Evolutionary conservation across 23 red algal genomes (phyloP).

Genomic region (Pyropia yezoensis): DNA sequence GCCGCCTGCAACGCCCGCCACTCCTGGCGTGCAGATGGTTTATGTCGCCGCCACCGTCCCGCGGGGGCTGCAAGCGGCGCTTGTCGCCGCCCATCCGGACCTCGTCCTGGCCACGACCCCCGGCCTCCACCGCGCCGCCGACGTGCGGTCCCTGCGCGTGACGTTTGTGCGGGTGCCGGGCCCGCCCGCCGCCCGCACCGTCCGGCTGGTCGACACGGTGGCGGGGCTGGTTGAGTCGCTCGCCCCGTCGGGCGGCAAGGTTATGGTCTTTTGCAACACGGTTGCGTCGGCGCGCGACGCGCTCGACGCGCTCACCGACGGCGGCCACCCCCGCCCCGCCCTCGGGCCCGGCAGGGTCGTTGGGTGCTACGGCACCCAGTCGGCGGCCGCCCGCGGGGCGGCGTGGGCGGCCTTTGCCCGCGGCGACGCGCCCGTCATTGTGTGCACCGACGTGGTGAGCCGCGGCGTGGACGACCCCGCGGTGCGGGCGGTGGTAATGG

Average conservation of each 20-base stretch:
- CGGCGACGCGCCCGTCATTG: slow-evolving; percentile 23
- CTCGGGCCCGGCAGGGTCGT: too few species aligned
- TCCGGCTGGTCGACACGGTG: slow-evolving; percentile 20
- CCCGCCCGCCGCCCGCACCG: slow-evolving; percentile 2
- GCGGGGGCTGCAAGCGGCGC: background rate
- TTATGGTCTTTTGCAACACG: slow-evolving; percentile 55
- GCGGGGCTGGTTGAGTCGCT: background rate
- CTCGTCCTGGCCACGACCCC: background rate
- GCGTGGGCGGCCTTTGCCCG: background rate
- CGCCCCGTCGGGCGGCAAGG: slow-evolving; percentile 3
- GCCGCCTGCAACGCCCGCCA: too few species aligned
- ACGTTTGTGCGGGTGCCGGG: slow-evolving; percentile 32
- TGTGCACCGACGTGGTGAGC: slow-evolving; percentile 39
- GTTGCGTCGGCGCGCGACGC: slow-evolving; percentile 8
- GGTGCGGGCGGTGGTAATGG: slow-evolving; percentile 28
- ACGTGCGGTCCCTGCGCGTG: slow-evolving; percentile 3
- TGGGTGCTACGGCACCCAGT: too few species aligned
- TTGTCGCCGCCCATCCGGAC: slow-evolving; percentile 6
- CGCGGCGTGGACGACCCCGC: slow-evolving; percentile 42
- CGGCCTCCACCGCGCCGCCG: slow-evolving; percentile 10
- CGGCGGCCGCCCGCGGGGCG: too few species aligned
- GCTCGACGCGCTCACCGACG: background rate
- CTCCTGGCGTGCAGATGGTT: slow-evolving; percentile 7
- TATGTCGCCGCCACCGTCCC: slow-evolving; percentile 31
- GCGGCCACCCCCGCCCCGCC: too few species aligned